Evolutionary conservation across 1,139 yeast species (phyloP).

Genomic region (Sugiyamaella xylanicola): DNA sequence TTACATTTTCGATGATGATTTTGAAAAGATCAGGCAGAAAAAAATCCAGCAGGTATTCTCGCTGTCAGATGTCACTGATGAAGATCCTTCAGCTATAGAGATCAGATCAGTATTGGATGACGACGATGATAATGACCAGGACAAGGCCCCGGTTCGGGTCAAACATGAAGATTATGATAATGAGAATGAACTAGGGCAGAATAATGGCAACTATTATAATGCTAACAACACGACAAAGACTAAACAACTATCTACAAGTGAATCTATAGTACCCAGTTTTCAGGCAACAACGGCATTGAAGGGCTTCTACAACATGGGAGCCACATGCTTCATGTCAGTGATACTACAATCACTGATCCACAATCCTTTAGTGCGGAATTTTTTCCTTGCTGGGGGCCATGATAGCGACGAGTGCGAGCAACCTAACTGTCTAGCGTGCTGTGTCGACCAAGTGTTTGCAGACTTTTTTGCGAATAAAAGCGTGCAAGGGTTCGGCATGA

Average conservation of each 20-base stretch:
- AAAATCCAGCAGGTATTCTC: slow-evolving; percentile 20
- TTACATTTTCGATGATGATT: slow-evolving; percentile 61
- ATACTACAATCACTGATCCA: slow-evolving; percentile 83
- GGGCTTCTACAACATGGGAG: slow-evolving; percentile 91
- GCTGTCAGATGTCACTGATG: not conserved
- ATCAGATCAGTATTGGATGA: slow-evolving; percentile 5
- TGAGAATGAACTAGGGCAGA: not conserved
- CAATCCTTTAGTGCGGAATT: slow-evolving; percentile 79
- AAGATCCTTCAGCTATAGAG: not conserved
- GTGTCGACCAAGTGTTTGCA: slow-evolving; percentile 74
- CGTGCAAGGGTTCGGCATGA: slow-evolving; percentile 72
- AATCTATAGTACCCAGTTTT: slow-evolving; percentile 50
- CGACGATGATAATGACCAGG: slow-evolving; percentile 11
- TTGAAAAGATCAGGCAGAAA: slow-evolving; percentile 49
- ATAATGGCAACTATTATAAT: slow-evolving; percentile 23
- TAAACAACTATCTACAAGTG: slow-evolving; percentile 6
- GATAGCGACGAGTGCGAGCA: slow-evolving; percentile 33
- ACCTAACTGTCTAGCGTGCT: slow-evolving; percentile 73
- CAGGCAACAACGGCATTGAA: slow-evolving; percentile 73
- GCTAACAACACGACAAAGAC: no score
- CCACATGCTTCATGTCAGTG: slow-evolving; percentile 95
- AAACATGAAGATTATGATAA: not conserved
- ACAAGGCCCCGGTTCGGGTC: not conserved
- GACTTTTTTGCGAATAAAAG: slow-evolving; percentile 58
- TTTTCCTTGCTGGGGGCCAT: slow-evolving; percentile 73